phyloP scores from a whole-genome alignment of 1,284 basidiomycete genomes.

The Xanthoconium separans region DNA sequence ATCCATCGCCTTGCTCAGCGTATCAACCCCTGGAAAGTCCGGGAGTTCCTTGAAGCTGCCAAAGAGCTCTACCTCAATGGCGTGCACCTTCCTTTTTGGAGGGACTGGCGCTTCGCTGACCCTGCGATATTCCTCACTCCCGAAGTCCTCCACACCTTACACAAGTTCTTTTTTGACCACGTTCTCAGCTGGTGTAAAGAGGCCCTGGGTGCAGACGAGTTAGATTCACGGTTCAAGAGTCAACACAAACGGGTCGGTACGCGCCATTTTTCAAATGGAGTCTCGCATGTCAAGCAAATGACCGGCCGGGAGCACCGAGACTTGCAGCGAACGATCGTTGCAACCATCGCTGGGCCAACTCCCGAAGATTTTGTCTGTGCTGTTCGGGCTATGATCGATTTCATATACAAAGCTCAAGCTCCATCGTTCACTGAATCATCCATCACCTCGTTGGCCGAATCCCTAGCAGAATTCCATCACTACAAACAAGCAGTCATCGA shows the following conservation, averaged over 20 bases:
- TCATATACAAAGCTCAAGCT: background rate
- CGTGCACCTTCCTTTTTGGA: background rate
- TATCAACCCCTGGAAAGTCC: background rate
- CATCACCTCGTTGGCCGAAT: background rate
- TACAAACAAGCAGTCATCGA: background rate
- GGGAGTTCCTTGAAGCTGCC: background rate
- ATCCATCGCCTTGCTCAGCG: fast-evolving
- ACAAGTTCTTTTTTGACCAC: constrained; percentile 8
- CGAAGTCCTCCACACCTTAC: background rate
- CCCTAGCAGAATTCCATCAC: background rate
- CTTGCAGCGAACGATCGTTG: constrained; percentile 4
- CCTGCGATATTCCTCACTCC: constrained; percentile 1
- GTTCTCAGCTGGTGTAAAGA: constrained; percentile 6
- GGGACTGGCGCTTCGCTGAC: background rate
- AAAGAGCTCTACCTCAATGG: background rate
- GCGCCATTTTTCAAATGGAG: constrained; percentile 5
- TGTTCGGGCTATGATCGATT: background rate
- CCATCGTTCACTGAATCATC: background rate
- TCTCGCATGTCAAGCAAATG: background rate
- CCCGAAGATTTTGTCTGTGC: background rate
- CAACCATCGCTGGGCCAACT: background rate
- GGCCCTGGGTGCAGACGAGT: background rate
- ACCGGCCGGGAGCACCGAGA: constrained; percentile 1
- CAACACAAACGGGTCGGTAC: constrained; percentile 6
- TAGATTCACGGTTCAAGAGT: constrained; percentile 1